Percentiles rank a stretch among this genome's conserved stretches.
Evolutionary conservation across 768 basidiomycete genomes (phyloP).

Genomic region (Neoboletus magnificus): DNA sequence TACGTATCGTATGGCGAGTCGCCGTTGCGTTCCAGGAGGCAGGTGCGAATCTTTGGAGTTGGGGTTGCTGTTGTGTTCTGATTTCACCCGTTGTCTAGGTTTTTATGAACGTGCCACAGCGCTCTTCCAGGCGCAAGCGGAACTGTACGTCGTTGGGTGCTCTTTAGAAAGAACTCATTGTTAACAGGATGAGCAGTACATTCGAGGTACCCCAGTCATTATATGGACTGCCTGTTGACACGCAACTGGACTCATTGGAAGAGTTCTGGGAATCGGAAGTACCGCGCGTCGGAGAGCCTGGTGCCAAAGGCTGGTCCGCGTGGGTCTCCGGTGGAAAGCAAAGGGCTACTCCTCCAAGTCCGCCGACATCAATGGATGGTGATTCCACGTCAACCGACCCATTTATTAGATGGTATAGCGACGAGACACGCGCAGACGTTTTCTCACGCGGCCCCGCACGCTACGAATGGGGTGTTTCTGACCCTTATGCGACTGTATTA

Average conservation of each 20-base stretch:
- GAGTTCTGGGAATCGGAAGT: slow-evolving; percentile 83
- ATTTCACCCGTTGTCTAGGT: slow-evolving; percentile 40
- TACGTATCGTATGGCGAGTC: slow-evolving; percentile 71
- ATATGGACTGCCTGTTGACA: slow-evolving; percentile 40
- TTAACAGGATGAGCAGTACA: slow-evolving; percentile 39
- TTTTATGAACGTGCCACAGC: slow-evolving; percentile 72
- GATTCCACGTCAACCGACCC: slow-evolving; percentile 49
- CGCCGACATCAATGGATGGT: slow-evolving; percentile 14
- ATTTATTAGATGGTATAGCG: slow-evolving; percentile 61
- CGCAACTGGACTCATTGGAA: slow-evolving; percentile 59
- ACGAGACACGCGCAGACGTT: slow-evolving; percentile 52
- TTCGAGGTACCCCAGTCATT: slow-evolving; percentile 55
- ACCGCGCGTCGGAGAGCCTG: slow-evolving; percentile 68
- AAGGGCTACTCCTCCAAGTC: slow-evolving; percentile 18
- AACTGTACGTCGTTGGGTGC: slow-evolving; percentile 52
- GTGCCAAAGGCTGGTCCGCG: slow-evolving; percentile 63
- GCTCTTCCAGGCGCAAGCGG: slow-evolving; percentile 80
- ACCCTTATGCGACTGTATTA: slow-evolving; percentile 71
- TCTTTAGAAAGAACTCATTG: slow-evolving; percentile 1
- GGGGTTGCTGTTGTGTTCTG: background rate
- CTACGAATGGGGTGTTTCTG: slow-evolving; percentile 47
- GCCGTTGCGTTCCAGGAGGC: slow-evolving; percentile 61
- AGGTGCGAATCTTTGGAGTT: slow-evolving; percentile 42
- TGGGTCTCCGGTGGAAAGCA: slow-evolving; percentile 53
- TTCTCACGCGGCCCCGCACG: slow-evolving; percentile 47